A percentile compares a stretch with the other conserved stretches of the same genome.
These are phyloP conservation scores for Glycyrrhiza uralensis DNA, from an alignment of 306 rosid species.

Conservation along the genomic window DNA sequence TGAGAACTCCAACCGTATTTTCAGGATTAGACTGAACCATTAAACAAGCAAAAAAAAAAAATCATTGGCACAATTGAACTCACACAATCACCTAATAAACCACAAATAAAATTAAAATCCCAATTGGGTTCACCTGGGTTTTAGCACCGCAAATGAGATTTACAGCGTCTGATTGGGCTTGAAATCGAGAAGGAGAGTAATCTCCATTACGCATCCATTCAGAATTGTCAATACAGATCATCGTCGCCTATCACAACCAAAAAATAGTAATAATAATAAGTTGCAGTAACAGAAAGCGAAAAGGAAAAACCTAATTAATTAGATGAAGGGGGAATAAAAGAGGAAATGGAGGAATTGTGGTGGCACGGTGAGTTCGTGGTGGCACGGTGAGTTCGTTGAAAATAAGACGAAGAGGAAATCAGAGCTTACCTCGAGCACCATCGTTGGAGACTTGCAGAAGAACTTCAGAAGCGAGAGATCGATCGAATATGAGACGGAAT, in stretches of 20 bases:
- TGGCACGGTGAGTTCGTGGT: background rate
- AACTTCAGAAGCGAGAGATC: constrained; percentile 19
- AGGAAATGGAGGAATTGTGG: background rate
- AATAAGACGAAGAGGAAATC: background rate
- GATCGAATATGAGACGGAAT: background rate
- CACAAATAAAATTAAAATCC: background rate
- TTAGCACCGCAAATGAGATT: constrained; percentile 96
- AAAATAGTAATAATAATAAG: background rate
- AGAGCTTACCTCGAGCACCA: constrained; percentile 85
- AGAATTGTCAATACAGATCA: constrained; percentile 92
- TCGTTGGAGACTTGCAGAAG: constrained; percentile 28
- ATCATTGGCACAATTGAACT: background rate
- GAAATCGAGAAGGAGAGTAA: constrained; percentile 79
- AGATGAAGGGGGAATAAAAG: background rate
- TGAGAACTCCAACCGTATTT: constrained; percentile 89
- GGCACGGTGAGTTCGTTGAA: background rate
- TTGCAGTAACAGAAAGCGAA: background rate
- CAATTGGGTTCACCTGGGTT: constrained; percentile 58
- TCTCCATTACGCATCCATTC: constrained; percentile 98
- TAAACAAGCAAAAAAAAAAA: background rate
- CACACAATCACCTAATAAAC: background rate
- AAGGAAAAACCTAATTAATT: constrained; percentile 48
- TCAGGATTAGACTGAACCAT: constrained; percentile 79
- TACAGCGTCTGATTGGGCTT: constrained; percentile 87
- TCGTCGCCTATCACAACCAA: constrained; percentile 56